phyloP scores from a whole-genome alignment of 495 filamentous ascomycete species.

The Halenospora varia region DNA sequence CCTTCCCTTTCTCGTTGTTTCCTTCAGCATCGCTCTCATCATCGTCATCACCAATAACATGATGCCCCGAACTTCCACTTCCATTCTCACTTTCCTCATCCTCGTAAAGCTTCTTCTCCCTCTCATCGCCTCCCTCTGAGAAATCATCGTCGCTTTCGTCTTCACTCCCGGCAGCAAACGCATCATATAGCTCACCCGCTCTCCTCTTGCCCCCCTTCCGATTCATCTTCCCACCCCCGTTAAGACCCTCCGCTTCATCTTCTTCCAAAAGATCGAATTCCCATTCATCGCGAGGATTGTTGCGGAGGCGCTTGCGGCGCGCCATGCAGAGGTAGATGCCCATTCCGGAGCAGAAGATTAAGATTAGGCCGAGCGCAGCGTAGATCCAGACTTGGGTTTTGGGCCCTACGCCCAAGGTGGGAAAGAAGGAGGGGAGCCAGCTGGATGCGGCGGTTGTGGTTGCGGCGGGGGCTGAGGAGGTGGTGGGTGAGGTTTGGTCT shows the following conservation, averaged over 20 bases:
- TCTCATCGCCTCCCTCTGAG: constrained; percentile 24
- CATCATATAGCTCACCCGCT: constrained; percentile 87
- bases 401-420: constrained; percentile 90
- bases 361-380: constrained; percentile 74
- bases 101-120: constrained; percentile 24
- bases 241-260: constrained; percentile 62
- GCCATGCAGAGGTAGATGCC: constrained; percentile 76
- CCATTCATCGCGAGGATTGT: constrained; percentile 78
- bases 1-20: not conserved
- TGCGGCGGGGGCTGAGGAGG: constrained; percentile 34
- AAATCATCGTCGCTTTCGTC: constrained; percentile 61
- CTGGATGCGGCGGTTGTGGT: constrained; percentile 45
- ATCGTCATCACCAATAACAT: constrained; percentile 25
- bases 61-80: not conserved
- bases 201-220: constrained; percentile 45
- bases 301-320: constrained; percentile 68
- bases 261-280: constrained; percentile 92
- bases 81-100: constrained; percentile 18
- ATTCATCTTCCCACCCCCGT: constrained; percentile 26
- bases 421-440: constrained; percentile 85
- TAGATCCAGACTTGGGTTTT: constrained; percentile 95
- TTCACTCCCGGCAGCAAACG: constrained; percentile 70
- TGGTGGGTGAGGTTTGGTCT: constrained; percentile 42
- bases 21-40: constrained; percentile 17
- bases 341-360: constrained; percentile 76